These are phyloP conservation scores for Rubia yunnanensis DNA, from an alignment of 257 asterid species.

Conservation along the genomic window DNA sequence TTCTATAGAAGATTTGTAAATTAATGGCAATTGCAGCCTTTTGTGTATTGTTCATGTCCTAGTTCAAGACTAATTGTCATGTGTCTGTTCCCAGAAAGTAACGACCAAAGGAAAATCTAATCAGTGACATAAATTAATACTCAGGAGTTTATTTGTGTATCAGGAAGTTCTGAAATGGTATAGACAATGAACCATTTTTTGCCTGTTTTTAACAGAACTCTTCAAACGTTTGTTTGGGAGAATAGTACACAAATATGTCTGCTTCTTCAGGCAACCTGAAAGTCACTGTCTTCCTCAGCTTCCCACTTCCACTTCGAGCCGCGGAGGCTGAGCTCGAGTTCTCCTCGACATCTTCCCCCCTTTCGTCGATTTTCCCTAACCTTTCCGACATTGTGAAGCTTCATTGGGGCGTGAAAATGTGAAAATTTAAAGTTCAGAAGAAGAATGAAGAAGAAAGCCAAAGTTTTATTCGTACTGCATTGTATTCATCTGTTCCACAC, in stretches of 20 bases:
- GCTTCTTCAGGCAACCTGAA: slow-evolving; percentile 16
- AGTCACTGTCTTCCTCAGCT: slow-evolving; percentile 11
- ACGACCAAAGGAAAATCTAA: neutral
- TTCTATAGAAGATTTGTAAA: neutral
- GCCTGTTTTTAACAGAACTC: slow-evolving; percentile 2
- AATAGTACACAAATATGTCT: slow-evolving; percentile 13
- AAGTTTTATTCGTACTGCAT: no score
- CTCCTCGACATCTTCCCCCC: neutral
- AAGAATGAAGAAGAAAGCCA: no score
- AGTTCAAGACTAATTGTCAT: no score
- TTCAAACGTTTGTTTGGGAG: slow-evolving; percentile 9
- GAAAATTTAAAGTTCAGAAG: no score
- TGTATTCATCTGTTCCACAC: no score
- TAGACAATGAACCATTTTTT: neutral
- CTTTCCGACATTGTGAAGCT: neutral
- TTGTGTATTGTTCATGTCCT: slow-evolving; percentile 1
- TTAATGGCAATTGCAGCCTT: neutral
- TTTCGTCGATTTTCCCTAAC: slow-evolving; percentile 4
- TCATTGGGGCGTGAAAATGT: slow-evolving; percentile 2
- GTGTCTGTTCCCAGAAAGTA: neutral
- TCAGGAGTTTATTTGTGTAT: neutral
- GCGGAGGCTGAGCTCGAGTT: neutral
- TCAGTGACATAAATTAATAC: neutral
- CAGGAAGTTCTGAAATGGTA: neutral
- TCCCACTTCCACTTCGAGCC: slow-evolving; percentile 3